A percentile compares a stretch with the other conserved stretches of the same genome.
These are phyloP conservation scores for Chaetomium strumarium DNA, from an alignment of 2,329 filamentous ascomycete genomes.

Conservation along the genomic window DNA sequence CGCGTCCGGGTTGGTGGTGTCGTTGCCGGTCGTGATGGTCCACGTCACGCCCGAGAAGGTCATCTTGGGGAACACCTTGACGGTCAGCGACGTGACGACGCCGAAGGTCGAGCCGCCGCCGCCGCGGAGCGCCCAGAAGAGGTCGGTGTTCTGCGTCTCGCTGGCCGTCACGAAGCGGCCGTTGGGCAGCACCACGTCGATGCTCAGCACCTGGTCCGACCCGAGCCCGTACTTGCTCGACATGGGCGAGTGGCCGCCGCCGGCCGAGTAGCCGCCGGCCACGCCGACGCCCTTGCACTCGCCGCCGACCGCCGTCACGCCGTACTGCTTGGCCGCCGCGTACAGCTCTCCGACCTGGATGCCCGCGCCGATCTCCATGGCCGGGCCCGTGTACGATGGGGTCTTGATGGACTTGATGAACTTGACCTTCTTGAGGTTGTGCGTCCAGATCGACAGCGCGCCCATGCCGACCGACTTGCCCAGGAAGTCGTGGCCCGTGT, in stretches of 20 bases:
- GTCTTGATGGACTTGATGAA: conserved; percentile 10
- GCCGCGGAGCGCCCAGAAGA: conserved; percentile 46
- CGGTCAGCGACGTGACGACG: conserved; percentile 29
- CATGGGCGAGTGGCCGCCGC: conserved; percentile 51
- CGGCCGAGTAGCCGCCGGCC: conserved; percentile 41
- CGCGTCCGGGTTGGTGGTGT: conserved; percentile 41
- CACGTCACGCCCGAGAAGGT: conserved; percentile 15
- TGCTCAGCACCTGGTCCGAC: conserved; percentile 42
- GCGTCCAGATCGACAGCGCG: conserved; percentile 29
- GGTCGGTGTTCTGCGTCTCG: conserved; percentile 35
- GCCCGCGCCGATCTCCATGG: conserved; percentile 42
- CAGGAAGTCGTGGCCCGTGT: conserved; percentile 49
- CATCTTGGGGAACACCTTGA: conserved; percentile 20
- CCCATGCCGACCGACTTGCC: conserved; percentile 35
- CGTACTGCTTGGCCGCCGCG: conserved; percentile 39
- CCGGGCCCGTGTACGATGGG: conserved; percentile 18
- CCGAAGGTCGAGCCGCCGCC: conserved; percentile 38
- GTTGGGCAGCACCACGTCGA: conserved; percentile 43
- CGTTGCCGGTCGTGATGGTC: conserved; percentile 23
- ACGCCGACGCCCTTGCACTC: conserved; percentile 42
- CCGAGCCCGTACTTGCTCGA: conserved; percentile 45
- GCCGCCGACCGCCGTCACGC: conserved; percentile 47
- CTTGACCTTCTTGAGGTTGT: conserved; percentile 23
- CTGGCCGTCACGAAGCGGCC: conserved; percentile 40
- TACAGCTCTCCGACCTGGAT: conserved; percentile 46